Conservation (phyloP, 2,329 filamentous ascomycete species). For the Sporothrix humicola region DNA sequence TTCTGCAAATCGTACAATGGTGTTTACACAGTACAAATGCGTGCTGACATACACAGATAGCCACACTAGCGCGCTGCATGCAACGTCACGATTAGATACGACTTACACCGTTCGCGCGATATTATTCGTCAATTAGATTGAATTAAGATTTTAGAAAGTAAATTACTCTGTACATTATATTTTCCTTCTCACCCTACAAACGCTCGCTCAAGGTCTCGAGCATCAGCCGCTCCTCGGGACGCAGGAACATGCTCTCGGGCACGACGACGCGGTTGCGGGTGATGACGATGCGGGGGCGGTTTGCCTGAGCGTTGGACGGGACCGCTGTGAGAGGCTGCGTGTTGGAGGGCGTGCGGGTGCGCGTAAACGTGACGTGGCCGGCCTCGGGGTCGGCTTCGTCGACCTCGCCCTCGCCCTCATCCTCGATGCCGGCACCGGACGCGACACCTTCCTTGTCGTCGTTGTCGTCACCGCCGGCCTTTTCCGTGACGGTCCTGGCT, state of each 20-base stretch:
- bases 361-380: slow-evolving; percentile 18
- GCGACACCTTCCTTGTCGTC: not conserved
- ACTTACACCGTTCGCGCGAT: no score
- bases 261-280: slow-evolving; percentile 25
- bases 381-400: slow-evolving; percentile 11
- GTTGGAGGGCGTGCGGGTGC: not conserved
- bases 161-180: not conserved
- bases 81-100: no score
- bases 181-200: slow-evolving; percentile 9
- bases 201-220: slow-evolving; percentile 33
- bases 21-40: no score
- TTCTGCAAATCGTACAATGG: no score
- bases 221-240: slow-evolving; percentile 33
- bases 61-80: no score
- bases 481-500: slow-evolving; percentile 6
- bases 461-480: not conserved
- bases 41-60: no score
- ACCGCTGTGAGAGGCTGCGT: not conserved
- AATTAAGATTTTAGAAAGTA: no score
- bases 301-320: not conserved
- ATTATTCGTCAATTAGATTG: no score
- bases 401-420: not conserved
- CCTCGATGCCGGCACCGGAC: not conserved
- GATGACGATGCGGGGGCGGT: slow-evolving; percentile 21
- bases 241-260: slow-evolving; percentile 28